Percentiles rank a stretch among this genome's conserved stretches.
These are phyloP conservation scores for Cladophialophora yegresii DNA, from an alignment of 2,329 filamentous ascomycete genomes.

Conservation along the genomic window DNA sequence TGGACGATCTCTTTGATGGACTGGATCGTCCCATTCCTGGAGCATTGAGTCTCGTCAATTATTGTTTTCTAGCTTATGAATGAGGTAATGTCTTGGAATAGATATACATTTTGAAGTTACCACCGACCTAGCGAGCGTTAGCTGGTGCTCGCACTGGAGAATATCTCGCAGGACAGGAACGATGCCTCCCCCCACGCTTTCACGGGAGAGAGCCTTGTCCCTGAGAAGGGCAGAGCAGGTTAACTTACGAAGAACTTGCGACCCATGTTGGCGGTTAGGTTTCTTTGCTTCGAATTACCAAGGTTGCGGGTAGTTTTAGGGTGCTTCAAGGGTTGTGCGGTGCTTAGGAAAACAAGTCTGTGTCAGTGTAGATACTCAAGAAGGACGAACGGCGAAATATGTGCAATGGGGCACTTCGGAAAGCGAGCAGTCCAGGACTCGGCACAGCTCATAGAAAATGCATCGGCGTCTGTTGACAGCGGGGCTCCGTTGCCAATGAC, in stretches of 20 bases:
- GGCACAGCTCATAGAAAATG: slow-evolving; percentile 5
- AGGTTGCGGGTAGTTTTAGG: background rate
- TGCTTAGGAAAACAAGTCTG: background rate
- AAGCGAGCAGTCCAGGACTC: background rate
- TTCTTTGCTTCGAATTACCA: background rate
- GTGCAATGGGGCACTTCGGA: background rate
- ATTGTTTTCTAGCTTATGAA: background rate
- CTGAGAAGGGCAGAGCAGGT: background rate
- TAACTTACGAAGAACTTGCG: slow-evolving; percentile 83
- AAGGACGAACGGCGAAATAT: background rate
- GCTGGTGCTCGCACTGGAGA: background rate
- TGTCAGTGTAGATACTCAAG: background rate
- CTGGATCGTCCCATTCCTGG: slow-evolving; percentile 88
- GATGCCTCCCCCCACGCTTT: background rate
- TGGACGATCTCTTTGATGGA: slow-evolving; percentile 88
- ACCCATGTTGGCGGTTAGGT: slow-evolving; percentile 66
- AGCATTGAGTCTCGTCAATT: slow-evolving; percentile 3
- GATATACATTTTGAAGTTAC: slow-evolving; percentile 97
- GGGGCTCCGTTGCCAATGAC: slow-evolving; percentile 25
- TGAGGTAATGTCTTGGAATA: slow-evolving; percentile 5
- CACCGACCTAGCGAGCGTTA: slow-evolving; percentile 55
- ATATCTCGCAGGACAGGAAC: background rate
- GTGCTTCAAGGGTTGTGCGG: background rate
- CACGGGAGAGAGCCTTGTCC: background rate
- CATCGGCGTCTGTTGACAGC: slow-evolving; percentile 28